phyloP scores from a whole-genome alignment of 1,284 basidiomycete genomes.

The Agaricales sp. region DNA sequence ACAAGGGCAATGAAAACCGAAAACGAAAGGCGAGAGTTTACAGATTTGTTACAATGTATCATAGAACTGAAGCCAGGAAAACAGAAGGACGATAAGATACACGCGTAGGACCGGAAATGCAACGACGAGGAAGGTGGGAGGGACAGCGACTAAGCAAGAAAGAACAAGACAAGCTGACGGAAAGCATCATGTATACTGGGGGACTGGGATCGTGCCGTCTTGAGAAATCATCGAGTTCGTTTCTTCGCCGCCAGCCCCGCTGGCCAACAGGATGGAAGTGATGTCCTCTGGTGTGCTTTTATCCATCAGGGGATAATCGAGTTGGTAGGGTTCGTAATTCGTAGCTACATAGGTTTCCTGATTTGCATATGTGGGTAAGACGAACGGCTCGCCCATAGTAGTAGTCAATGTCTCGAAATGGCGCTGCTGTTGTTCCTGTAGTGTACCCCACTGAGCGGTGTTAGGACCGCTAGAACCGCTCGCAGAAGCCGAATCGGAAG shows the following conservation, averaged over 20 bases:
- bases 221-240: background rate
- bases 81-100: no score
- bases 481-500: background rate
- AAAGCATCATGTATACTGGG: background rate
- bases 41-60: no score
- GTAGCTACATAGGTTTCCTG: background rate
- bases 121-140: no score
- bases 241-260: background rate
- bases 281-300: background rate
- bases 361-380: background rate
- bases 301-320: background rate
- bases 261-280: background rate
- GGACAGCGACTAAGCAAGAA: slow-evolving; percentile 9
- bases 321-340: background rate
- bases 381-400: background rate
- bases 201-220: background rate
- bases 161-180: slow-evolving; percentile 1
- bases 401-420: background rate
- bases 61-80: no score
- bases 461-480: background rate
- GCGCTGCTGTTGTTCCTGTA: background rate
- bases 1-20: background rate
- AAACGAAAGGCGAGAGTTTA: background rate
- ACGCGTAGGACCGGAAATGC: no score
- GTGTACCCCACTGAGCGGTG: background rate